phyloP scores from a whole-genome alignment of 2,329 filamentous ascomycete genomes.

The Verruconis gallopava region DNA sequence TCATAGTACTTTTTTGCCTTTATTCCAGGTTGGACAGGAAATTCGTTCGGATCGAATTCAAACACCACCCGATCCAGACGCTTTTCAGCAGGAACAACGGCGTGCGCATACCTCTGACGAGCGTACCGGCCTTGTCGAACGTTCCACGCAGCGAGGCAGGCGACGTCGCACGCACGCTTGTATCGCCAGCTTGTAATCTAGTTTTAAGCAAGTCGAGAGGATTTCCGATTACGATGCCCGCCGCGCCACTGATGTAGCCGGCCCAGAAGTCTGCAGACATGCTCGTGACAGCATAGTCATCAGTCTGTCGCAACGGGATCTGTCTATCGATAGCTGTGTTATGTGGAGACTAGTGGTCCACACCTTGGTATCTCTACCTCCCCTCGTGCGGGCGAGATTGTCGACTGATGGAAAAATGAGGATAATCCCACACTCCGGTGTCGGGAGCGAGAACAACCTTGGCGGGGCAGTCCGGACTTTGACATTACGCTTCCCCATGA shows the following conservation, averaged over 20 bases:
- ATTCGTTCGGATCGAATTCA: background rate
- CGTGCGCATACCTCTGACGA: constrained; percentile 10
- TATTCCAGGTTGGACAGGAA: background rate
- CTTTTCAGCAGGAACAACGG: background rate
- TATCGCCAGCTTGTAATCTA: constrained; percentile 55
- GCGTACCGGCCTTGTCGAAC: constrained; percentile 10
- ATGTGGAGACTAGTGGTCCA: no score
- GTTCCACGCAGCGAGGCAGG: constrained; percentile 6
- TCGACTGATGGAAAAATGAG: no score
- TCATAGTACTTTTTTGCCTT: no score
- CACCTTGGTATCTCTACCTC: no score
- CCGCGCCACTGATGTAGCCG: constrained; percentile 75
- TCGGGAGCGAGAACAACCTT: no score
- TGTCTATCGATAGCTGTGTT: no score
- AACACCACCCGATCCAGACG: background rate
- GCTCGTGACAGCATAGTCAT: background rate
- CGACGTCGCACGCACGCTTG: constrained; percentile 7
- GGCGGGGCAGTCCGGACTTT: no score
- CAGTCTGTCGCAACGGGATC: no score
- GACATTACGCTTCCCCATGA: no score
- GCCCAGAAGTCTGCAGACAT: constrained; percentile 93
- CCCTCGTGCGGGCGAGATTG: no score
- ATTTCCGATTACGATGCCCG: constrained; percentile 80
- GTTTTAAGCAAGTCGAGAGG: constrained; percentile 72
- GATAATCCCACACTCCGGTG: no score